These are phyloP conservation scores for Mucor circinelloides DNA, from an alignment of 371 early-diverging fungal species.

Conservation along the genomic window DNA sequence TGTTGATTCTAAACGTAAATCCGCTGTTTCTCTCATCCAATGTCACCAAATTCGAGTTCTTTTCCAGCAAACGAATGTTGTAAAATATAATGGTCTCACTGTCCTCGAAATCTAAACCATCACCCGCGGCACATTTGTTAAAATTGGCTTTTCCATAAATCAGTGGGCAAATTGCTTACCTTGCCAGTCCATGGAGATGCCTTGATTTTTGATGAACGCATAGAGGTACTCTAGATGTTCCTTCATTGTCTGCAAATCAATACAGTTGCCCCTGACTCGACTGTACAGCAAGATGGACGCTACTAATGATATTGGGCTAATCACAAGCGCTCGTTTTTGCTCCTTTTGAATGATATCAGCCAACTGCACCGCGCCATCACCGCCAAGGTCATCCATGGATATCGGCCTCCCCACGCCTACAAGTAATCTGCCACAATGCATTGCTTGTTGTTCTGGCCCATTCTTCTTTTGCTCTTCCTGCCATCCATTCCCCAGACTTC, in stretches of 20 bases:
- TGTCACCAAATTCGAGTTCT: slow-evolving; percentile 23
- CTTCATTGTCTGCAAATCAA: slow-evolving; percentile 25
- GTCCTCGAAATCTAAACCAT: slow-evolving; percentile 26
- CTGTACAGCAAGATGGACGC: slow-evolving; percentile 33
- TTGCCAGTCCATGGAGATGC: slow-evolving; percentile 33
- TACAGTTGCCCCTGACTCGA: slow-evolving; percentile 21
- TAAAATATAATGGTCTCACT: slow-evolving; percentile 29
- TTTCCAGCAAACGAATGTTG: slow-evolving; percentile 28
- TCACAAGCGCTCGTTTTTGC: slow-evolving; percentile 19
- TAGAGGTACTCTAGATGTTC: slow-evolving; percentile 16
- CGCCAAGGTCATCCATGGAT: neutral
- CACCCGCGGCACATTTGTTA: neutral
- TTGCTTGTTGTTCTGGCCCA: neutral
- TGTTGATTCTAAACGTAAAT: slow-evolving; percentile 17
- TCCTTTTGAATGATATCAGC: slow-evolving; percentile 21
- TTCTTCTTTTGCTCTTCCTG: slow-evolving; percentile 3
- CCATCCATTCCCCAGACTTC: slow-evolving; percentile 24
- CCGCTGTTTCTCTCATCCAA: slow-evolving; percentile 21
- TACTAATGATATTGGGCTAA: slow-evolving; percentile 29
- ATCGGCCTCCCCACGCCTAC: slow-evolving; percentile 21
- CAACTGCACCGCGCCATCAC: neutral
- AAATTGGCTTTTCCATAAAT: neutral
- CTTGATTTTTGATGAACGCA: slow-evolving; percentile 6
- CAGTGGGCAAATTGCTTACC: slow-evolving; percentile 15
- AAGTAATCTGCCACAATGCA: slow-evolving; percentile 19